phyloP scores from a whole-genome alignment of 148 eudicot genomes.

The Polygonum maritimum region DNA sequence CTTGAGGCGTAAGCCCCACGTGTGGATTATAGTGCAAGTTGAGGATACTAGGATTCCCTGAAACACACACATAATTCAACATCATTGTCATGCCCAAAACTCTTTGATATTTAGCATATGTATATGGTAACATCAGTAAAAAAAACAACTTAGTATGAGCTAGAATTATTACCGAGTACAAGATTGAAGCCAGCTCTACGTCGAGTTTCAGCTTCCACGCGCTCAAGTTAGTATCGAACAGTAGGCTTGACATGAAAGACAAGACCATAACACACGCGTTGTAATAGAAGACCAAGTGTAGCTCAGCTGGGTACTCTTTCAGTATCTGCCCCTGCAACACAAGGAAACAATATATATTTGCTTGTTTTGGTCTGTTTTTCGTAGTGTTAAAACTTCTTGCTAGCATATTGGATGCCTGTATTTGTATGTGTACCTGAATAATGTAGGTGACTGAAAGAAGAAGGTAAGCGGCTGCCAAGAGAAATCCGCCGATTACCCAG shows the following conservation, averaged over 20 bases:
- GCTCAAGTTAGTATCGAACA: background rate
- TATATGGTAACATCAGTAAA: background rate
- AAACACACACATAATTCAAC: background rate
- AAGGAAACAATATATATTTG: background rate
- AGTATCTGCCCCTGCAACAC: background rate
- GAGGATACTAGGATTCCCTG: constrained; percentile 9
- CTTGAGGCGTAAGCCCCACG: constrained; percentile 3
- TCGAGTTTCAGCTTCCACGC: constrained; percentile 6
- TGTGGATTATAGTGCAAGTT: constrained; percentile 6
- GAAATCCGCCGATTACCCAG: constrained; percentile 37
- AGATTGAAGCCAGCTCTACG: background rate
- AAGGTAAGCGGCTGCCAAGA: constrained; percentile 27
- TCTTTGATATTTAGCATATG: background rate
- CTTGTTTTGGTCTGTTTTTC: background rate
- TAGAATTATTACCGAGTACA: background rate
- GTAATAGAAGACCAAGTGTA: background rate
- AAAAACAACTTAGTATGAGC: background rate
- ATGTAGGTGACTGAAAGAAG: constrained; percentile 31
- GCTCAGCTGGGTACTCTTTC: constrained; percentile 7
- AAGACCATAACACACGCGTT: background rate
- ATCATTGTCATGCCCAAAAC: background rate
- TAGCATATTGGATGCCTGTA: background rate
- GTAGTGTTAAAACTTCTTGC: background rate
- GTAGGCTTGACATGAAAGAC: background rate
- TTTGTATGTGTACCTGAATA: constrained; percentile 24